Conservation (phyloP, 2,329 filamentous ascomycete genomes). For the Lecanicillium sp. region DNA sequence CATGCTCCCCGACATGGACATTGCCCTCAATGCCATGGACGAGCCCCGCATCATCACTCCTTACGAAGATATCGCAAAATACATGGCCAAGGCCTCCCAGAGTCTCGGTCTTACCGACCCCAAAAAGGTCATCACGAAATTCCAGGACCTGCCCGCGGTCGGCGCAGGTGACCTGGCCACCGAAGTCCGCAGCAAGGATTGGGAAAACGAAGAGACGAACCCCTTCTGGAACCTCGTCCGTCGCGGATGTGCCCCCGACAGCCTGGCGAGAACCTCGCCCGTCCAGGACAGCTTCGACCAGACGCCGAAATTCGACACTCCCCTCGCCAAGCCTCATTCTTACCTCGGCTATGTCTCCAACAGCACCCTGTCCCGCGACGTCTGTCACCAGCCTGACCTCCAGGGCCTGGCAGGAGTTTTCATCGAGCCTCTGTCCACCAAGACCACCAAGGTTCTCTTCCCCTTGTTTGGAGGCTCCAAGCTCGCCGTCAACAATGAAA, state of each 20-base stretch:
- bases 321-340: slow-evolving; percentile 42
- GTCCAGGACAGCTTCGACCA: slow-evolving; percentile 38
- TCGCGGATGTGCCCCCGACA: slow-evolving; percentile 57
- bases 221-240: slow-evolving; percentile 53
- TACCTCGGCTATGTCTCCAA: slow-evolving; percentile 56
- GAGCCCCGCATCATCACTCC: slow-evolving; percentile 59
- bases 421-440: slow-evolving; percentile 52
- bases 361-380: slow-evolving; percentile 52
- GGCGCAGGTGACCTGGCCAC: slow-evolving; percentile 30
- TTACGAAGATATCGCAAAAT: slow-evolving; percentile 53
- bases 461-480: slow-evolving; percentile 67
- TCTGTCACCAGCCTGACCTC: slow-evolving; percentile 61
- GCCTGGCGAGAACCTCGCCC: slow-evolving; percentile 47
- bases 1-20: slow-evolving; percentile 59
- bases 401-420: slow-evolving; percentile 59
- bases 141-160: slow-evolving; percentile 35
- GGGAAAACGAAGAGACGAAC: slow-evolving; percentile 48
- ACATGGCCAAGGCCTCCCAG: slow-evolving; percentile 47
- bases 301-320: slow-evolving; percentile 39
- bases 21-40: slow-evolving; percentile 62
- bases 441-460: slow-evolving; percentile 51
- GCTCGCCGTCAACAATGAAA: slow-evolving; percentile 62
- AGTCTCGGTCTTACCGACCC: slow-evolving; percentile 38
- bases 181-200: slow-evolving; percentile 35
- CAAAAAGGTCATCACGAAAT: slow-evolving; percentile 39